phyloP scores from a whole-genome alignment of 345 rosid genomes.

The Aurinia saxatilis region DNA sequence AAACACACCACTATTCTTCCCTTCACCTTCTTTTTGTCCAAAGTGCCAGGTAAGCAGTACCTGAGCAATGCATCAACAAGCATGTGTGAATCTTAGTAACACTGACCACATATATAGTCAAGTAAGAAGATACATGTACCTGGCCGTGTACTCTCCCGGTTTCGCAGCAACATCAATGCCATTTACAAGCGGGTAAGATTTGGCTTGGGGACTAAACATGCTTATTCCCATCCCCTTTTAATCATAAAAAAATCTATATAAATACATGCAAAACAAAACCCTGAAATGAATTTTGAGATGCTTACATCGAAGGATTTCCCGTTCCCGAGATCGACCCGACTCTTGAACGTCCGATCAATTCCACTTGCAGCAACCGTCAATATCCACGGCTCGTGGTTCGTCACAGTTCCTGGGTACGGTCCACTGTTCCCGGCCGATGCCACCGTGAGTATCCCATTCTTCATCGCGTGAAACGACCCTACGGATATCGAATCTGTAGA shows the following conservation, averaged over 20 bases:
- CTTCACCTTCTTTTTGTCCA: slow-evolving; percentile 69
- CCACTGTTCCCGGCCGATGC: slow-evolving; percentile 83
- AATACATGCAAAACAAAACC: too few species aligned
- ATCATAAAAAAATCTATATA: too few species aligned
- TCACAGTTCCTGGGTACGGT: slow-evolving; percentile 39
- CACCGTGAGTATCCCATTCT: slow-evolving; percentile 68
- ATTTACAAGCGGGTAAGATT: slow-evolving; percentile 54
- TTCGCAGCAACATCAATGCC: slow-evolving; percentile 57
- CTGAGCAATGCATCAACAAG: slow-evolving; percentile 22
- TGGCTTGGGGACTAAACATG: slow-evolving; percentile 46
- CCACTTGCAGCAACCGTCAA: slow-evolving; percentile 86
- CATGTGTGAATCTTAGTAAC: background rate
- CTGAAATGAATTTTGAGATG: too few species aligned
- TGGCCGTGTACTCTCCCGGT: slow-evolving; percentile 34
- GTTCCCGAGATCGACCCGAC: slow-evolving; percentile 55
- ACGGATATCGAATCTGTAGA: slow-evolving; percentile 47
- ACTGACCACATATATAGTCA: background rate
- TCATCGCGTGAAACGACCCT: slow-evolving; percentile 78
- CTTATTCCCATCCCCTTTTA: slow-evolving; percentile 64
- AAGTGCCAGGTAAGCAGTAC: slow-evolving; percentile 43
- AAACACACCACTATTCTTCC: slow-evolving; percentile 63
- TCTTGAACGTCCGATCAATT: slow-evolving; percentile 61
- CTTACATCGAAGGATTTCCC: slow-evolving; percentile 53
- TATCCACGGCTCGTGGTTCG: slow-evolving; percentile 85
- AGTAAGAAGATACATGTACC: too few species aligned